Evolutionary conservation across 2,329 filamentous ascomycete genomes (phyloP).

Genomic region (Cladosporium sp.): DNA sequence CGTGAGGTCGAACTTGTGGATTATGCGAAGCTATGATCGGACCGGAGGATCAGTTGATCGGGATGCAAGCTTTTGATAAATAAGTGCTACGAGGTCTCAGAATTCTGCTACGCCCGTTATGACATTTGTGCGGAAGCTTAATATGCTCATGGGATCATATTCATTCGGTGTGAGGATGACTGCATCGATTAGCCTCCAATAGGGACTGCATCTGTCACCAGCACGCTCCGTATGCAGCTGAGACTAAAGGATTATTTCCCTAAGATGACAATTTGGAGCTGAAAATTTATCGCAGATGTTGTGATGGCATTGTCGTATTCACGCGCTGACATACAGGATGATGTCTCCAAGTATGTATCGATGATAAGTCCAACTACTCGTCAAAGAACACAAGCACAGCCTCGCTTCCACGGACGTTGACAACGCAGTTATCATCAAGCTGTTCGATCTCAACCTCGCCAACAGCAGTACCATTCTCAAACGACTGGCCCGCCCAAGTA

Average conservation of each 20-base stretch:
- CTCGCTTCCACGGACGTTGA: slow-evolving; percentile 32
- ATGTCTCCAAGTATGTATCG: background rate
- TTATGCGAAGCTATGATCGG: slow-evolving; percentile 18
- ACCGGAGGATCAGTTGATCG: background rate
- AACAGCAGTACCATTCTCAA: slow-evolving; percentile 25
- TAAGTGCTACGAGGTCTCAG: background rate
- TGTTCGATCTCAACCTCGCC: slow-evolving; percentile 25
- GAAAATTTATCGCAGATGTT: background rate
- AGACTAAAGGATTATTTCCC: too few relatives aligned
- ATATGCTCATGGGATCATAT: too few relatives aligned
- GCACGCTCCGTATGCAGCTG: too few relatives aligned
- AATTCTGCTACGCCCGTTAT: background rate
- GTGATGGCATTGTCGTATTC: background rate
- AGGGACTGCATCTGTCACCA: too few relatives aligned
- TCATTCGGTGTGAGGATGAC: background rate
- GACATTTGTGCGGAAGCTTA: background rate
- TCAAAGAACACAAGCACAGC: slow-evolving; percentile 33
- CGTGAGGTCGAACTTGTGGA: slow-evolving; percentile 24
- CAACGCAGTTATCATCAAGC: slow-evolving; percentile 24
- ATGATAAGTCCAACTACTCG: background rate
- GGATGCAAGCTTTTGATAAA: background rate
- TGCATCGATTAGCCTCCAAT: too few relatives aligned
- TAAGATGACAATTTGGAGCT: background rate
- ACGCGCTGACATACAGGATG: background rate
- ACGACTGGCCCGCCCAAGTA: slow-evolving; percentile 35